Evolutionary conservation across 805 yeast genomes (phyloP).

Genomic region (Lachancea nothofagi): DNA sequence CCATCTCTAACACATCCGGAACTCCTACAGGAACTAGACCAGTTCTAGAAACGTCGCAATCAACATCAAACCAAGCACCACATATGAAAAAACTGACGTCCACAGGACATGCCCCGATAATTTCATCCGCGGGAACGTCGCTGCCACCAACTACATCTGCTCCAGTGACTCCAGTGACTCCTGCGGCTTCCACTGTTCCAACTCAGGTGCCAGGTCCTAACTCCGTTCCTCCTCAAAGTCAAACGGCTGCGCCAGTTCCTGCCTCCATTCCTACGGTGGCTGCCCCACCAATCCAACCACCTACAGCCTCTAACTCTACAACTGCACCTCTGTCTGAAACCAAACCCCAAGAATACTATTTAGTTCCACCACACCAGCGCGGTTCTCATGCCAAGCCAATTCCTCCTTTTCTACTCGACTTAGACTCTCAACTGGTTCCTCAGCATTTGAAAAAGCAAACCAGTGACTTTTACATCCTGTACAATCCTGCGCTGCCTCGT

Average conservation of each 20-base stretch:
- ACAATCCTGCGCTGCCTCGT: constrained; percentile 79
- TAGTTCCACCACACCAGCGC: constrained; percentile 37
- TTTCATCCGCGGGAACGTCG: background rate
- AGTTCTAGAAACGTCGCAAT: constrained; percentile 8
- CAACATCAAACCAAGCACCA: constrained; percentile 11
- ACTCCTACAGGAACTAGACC: constrained; percentile 14
- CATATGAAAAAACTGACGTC: constrained; percentile 8
- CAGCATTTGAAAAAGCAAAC: constrained; percentile 76
- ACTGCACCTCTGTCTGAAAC: constrained; percentile 19
- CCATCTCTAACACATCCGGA: constrained; percentile 6
- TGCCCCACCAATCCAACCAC: constrained; percentile 15
- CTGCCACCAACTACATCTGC: constrained; percentile 9
- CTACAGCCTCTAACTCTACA: constrained; percentile 30
- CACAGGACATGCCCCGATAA: constrained; percentile 4
- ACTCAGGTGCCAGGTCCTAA: constrained; percentile 4
- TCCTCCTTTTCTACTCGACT: constrained; percentile 74
- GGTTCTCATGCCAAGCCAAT: constrained; percentile 61
- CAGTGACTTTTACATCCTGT: constrained; percentile 79
- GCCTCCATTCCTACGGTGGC: background rate
- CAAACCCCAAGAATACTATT: constrained; percentile 28
- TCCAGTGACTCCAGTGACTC: constrained; percentile 9
- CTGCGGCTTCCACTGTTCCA: background rate
- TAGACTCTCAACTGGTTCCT: constrained; percentile 72
- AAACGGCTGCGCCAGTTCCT: constrained; percentile 1
- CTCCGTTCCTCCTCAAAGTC: constrained; percentile 15